phyloP scores from a whole-genome alignment of 2,329 filamentous ascomycete species.

The Cladophialophora immunda region DNA sequence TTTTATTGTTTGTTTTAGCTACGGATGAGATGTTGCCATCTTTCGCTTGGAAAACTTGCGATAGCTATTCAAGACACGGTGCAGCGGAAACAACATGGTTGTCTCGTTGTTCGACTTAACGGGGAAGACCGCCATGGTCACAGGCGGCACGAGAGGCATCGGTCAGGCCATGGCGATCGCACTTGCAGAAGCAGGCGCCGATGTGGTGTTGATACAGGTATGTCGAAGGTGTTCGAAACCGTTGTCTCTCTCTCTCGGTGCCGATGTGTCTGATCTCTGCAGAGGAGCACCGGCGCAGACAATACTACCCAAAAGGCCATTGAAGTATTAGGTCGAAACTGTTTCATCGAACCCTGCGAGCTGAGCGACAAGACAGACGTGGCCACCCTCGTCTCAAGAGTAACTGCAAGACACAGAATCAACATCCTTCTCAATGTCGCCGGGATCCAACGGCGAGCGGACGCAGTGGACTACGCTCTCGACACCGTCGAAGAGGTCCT shows the following conservation, averaged over 20 bases:
- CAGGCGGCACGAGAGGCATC: conserved; percentile 57
- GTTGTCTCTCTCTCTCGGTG: no score
- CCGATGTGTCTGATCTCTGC: not conserved
- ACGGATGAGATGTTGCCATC: no score
- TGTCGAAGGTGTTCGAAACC: not conserved
- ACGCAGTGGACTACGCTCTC: conserved; percentile 77
- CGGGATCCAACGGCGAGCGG: conserved; percentile 82
- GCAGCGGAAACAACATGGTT: not conserved
- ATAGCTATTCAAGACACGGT: no score
- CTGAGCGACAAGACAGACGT: conserved; percentile 53
- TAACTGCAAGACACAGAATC: conserved; percentile 62
- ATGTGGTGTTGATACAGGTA: conserved; percentile 52
- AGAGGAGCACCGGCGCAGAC: conserved; percentile 63
- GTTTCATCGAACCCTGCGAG: conserved; percentile 55
- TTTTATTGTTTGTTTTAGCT: no score
- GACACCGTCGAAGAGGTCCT: conserved; percentile 81
- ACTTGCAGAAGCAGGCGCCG: conserved; percentile 57
- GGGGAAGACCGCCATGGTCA: conserved; percentile 56
- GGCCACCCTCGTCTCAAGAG: conserved; percentile 50
- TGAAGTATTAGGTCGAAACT: conserved; percentile 50
- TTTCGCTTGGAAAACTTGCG: no score
- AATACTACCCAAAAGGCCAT: conserved; percentile 51
- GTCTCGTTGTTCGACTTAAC: conserved; percentile 38
- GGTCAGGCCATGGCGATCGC: conserved; percentile 57
- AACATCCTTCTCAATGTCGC: conserved; percentile 86